Percentiles rank a stretch among this genome's conserved stretches.
Conservation (phyloP, 495 filamentous ascomycete species). For the Poronia punctata region DNA sequence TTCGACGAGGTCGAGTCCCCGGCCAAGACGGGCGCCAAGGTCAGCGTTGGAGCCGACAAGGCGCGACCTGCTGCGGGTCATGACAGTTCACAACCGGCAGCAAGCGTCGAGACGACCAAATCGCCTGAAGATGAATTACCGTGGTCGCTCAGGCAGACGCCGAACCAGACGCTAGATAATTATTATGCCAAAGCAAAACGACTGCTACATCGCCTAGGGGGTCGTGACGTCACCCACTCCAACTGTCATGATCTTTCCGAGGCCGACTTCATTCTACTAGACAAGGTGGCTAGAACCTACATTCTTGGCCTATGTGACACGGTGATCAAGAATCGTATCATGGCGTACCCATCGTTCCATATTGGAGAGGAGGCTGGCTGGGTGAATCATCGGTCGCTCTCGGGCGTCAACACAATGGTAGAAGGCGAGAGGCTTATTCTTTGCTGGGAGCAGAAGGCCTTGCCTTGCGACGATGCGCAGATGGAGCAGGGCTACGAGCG, state of each 20-base stretch:
- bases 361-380: conserved; percentile 13
- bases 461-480: conserved; percentile 25
- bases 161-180: conserved; percentile 25
- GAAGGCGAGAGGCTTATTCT: conserved; percentile 44
- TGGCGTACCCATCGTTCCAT: conserved; percentile 32
- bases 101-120: background rate
- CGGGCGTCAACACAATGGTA: conserved; percentile 37
- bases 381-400: conserved; percentile 34
- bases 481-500: conserved; percentile 28
- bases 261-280: conserved; percentile 35
- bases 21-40: background rate
- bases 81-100: background rate
- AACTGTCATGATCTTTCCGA: conserved; percentile 27
- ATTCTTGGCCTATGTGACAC: conserved; percentile 41
- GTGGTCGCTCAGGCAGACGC: conserved; percentile 33
- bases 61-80: background rate
- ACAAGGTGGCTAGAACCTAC: conserved; percentile 41
- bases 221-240: conserved; percentile 38
- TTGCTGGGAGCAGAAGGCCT: conserved; percentile 34
- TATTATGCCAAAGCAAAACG: conserved; percentile 41
- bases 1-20: too few species aligned
- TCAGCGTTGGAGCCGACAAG: background rate
- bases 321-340: conserved; percentile 29
- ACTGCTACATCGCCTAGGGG: conserved; percentile 37
- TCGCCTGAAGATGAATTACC: conserved; percentile 25